A percentile compares a stretch with the other conserved stretches of the same genome.
These are phyloP conservation scores for Backusella macrospora DNA, from an alignment of 192 early-diverging fungal species.

Conservation along the genomic window DNA sequence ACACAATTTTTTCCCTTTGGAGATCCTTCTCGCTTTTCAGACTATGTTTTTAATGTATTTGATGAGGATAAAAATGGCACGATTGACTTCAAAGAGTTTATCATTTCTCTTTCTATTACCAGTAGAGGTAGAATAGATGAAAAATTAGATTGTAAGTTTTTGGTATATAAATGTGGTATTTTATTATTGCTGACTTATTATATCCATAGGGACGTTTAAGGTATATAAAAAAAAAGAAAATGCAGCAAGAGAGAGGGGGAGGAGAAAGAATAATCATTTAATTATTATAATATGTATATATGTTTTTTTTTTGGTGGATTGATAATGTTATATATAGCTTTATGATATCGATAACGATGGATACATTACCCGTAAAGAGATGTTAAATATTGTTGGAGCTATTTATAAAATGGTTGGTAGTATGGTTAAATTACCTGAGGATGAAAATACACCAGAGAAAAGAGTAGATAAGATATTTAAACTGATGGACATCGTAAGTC, in stretches of 20 bases:
- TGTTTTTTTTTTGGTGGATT: neutral
- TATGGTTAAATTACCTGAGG: constrained; percentile 85
- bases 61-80: constrained; percentile 87
- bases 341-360: constrained; percentile 93
- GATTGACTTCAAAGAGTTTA: constrained; percentile 92
- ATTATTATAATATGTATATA: neutral
- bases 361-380: constrained; percentile 84
- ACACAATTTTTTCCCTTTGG: constrained; percentile 97
- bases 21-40: constrained; percentile 85
- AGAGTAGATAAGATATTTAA: constrained; percentile 89
- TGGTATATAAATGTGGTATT: neutral
- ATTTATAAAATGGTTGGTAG: constrained; percentile 94
- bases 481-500: constrained; percentile 76
- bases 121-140: constrained; percentile 82
- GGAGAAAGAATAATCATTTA: too few relatives aligned
- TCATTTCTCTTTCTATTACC: constrained; percentile 82
- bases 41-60: constrained; percentile 91
- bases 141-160: constrained; percentile 75
- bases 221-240: constrained; percentile 18
- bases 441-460: constrained; percentile 91
- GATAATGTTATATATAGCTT: constrained; percentile 41
- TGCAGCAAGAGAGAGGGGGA: too few relatives aligned
- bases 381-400: constrained; percentile 87
- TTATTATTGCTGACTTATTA: neutral
- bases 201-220: constrained; percentile 27